Evolutionary conservation across 768 basidiomycete species (phyloP), one percentile per base, ranked within the genome.

Genomic region (Pleurotus pulmonarius): DNA sequence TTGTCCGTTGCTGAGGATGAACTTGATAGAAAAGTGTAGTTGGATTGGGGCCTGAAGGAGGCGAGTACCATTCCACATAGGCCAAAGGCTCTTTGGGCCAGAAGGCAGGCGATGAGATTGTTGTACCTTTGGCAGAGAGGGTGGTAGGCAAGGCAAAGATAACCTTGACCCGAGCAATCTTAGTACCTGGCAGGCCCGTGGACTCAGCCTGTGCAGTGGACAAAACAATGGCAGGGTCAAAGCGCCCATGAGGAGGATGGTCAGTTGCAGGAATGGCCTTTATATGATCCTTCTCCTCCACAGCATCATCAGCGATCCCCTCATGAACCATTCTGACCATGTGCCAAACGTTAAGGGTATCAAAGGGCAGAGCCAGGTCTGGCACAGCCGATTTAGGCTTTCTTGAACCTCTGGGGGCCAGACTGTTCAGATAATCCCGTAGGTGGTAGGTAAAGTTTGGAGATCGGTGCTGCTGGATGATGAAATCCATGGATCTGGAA

Each of bases 201-300:
- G 61, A 57, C 34, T 68, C 62, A 15, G 67, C 67, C 46, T 37
- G 44, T 39, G 63, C 47, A 3, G 45, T 46, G n/a, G 49, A 22
- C 8, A 64, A 47, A 5, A 57, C 61, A 22, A 69, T 55, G 2
- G 65, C 63, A 37, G 65, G 66, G 55, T 70, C 67, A 64, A 68
- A 69, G 0, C 60, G 55, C 1, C 65, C 60, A 58, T 55, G n/a
- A 22, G 63, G 53, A 54, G 24, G 22, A 9, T 48, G 22, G 29
- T 38, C 25, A 9, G 62, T 57, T n/a, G 20, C 47, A 4, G 63
- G 59, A 47, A 61, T 55, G 18, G 67, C 65, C 53, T 63, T 66
- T 9, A 67, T 58, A 26, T 60, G 41, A 46, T 64, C 57, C 9
- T 57, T 46, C 46, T 58, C 49, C 18, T 64, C 61, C 26, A 26